Evolutionary conservation across 371 early-diverging fungal species (phyloP).

Genomic region (Haplosporangium sp.): DNA sequence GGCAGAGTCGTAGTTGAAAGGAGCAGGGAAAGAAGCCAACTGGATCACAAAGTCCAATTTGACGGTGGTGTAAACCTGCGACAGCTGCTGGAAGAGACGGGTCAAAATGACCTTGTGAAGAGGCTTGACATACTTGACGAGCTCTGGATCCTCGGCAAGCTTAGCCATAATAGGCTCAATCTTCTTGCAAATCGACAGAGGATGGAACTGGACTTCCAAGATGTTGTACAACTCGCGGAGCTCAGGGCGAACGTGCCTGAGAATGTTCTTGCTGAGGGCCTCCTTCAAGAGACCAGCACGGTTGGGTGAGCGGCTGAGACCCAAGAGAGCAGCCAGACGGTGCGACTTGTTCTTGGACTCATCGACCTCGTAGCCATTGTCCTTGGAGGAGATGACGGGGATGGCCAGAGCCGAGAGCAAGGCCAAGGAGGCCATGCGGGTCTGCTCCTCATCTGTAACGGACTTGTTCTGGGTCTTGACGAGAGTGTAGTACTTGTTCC

Average conservation of each 20-base stretch:
- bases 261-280: constrained; percentile 86
- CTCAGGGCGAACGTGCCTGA: constrained; percentile 89
- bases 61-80: constrained; percentile 97
- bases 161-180: constrained; percentile 86
- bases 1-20: constrained; percentile 87
- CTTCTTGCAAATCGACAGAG: constrained; percentile 95
- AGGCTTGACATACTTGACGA: constrained; percentile 90
- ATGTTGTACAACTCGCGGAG: constrained; percentile 93
- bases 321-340: constrained; percentile 89
- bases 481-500: constrained; percentile 90
- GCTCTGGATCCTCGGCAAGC: constrained; percentile 78
- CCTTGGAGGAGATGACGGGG: constrained; percentile 87
- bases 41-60: constrained; percentile 92
- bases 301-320: constrained; percentile 86
- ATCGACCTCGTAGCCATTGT: constrained; percentile 78
- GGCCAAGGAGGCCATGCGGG: constrained; percentile 90
- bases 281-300: constrained; percentile 92
- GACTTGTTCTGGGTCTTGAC: constrained; percentile 80
- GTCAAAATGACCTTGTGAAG: constrained; percentile 96
- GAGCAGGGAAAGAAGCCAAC: constrained; percentile 88
- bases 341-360: constrained; percentile 90
- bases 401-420: constrained; percentile 92
- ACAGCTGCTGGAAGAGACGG: constrained; percentile 93
- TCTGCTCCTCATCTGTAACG: constrained; percentile 77
- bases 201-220: constrained; percentile 97